Evolutionary conservation across 495 filamentous ascomycete species (phyloP).

Genomic region (Xylaria acuta): DNA sequence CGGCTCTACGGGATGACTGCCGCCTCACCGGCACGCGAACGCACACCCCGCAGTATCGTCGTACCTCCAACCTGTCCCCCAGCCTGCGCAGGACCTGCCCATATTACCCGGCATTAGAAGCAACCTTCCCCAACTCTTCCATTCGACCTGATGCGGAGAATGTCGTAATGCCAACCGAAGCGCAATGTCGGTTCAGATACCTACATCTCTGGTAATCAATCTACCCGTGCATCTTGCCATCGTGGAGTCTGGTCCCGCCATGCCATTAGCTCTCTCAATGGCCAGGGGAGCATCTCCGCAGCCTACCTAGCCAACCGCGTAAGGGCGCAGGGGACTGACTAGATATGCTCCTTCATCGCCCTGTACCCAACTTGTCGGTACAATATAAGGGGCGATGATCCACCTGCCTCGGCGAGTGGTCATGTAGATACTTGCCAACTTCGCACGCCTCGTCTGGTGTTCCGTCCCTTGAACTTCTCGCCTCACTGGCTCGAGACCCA

Average conservation of each 20-base stretch:
- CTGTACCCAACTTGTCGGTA: not conserved
- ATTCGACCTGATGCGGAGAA: constrained; percentile 17
- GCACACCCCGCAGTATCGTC: not conserved
- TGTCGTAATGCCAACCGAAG: not conserved
- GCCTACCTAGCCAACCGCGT: too few species aligned
- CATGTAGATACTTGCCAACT: not conserved
- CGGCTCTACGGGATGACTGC: constrained; percentile 23
- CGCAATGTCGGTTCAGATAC: not conserved
- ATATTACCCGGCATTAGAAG: not conserved
- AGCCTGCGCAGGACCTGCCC: not conserved
- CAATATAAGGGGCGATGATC: constrained; percentile 14
- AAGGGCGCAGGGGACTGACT: not conserved
- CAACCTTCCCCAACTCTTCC: constrained; percentile 1
- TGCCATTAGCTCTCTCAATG: constrained; percentile 3
- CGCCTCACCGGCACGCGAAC: not conserved
- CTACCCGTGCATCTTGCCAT: not conserved
- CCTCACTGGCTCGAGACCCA: too few species aligned
- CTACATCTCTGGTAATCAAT: not conserved
- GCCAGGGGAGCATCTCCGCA: not conserved
- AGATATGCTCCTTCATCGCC: not conserved
- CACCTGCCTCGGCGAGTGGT: not conserved
- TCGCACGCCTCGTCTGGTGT: not conserved
- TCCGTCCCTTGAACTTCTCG: too few species aligned
- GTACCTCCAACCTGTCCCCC: not conserved
- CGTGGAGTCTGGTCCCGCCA: not conserved